phyloP scores from a whole-genome alignment of 1,284 basidiomycete species.

The Moesziomyces parantarcticus region DNA sequence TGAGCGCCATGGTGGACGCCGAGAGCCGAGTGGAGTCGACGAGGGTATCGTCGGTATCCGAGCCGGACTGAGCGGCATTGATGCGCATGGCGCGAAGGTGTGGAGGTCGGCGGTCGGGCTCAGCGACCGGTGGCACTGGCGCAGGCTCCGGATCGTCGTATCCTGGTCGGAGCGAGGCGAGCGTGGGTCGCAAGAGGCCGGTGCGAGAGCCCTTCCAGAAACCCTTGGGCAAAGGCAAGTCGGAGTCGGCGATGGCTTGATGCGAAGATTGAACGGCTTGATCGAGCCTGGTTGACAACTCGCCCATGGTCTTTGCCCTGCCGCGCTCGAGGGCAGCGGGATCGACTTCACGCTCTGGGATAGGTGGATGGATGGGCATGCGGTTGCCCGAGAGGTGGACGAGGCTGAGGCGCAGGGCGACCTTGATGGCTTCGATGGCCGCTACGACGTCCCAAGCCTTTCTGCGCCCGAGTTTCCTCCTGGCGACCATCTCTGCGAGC shows the following conservation, averaged over 20 bases:
- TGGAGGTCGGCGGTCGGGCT: conserved; percentile 24
- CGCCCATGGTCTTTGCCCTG: conserved; percentile 40
- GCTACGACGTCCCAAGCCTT: conserved; percentile 69
- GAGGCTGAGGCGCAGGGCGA: conserved; percentile 65
- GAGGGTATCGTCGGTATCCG: conserved; percentile 58
- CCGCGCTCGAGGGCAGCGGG: conserved; percentile 59
- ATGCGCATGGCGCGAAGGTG: conserved; percentile 36
- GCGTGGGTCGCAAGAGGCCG: conserved; percentile 52
- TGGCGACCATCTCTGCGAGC: conserved; percentile 68
- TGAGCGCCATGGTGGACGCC: conserved; percentile 16
- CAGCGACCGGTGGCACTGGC: conserved; percentile 1
- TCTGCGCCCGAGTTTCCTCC: conserved; percentile 58
- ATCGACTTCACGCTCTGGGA: conserved; percentile 66
- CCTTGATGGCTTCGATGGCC: conserved; percentile 68
- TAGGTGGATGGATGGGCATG: conserved; percentile 67
- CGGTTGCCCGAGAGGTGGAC: conserved; percentile 65
- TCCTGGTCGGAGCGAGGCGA: conserved; percentile 54
- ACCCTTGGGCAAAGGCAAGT: conserved; percentile 25
- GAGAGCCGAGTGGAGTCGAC: conserved; percentile 49
- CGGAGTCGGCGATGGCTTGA: conserved; percentile 1
- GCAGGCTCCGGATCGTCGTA: conserved; percentile 16
- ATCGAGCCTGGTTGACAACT: conserved; percentile 29
- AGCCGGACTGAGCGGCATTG: conserved; percentile 44
- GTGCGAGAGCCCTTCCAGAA: conserved; percentile 61
- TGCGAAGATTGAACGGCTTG: conserved; percentile 14